Percentiles rank a stretch among this genome's conserved stretches.
Evolutionary conservation across 306 rosid genomes (phyloP).

Genomic region (Rosa persica): DNA sequence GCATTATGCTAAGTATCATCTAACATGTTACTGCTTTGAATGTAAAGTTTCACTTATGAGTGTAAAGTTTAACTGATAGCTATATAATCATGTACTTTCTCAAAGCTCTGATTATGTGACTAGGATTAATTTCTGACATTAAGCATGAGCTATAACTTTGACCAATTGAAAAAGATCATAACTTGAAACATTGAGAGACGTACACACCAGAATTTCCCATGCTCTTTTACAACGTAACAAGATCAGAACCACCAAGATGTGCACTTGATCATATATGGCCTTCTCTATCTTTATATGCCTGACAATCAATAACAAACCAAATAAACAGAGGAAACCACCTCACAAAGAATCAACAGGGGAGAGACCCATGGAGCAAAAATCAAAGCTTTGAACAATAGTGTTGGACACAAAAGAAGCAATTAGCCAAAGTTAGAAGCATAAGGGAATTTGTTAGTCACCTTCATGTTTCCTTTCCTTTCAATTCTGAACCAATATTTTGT

Average conservation of each 20-base stretch:
- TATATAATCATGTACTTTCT: too few species aligned
- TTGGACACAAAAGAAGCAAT: background rate
- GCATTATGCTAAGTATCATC: too few species aligned
- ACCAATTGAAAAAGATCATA: too few species aligned
- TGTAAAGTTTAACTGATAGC: too few species aligned
- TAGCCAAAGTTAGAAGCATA: constrained; percentile 22
- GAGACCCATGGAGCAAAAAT: background rate
- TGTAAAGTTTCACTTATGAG: too few species aligned
- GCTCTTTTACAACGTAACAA: too few species aligned
- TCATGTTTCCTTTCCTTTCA: constrained; percentile 5
- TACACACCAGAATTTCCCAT: too few species aligned
- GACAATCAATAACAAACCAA: constrained; percentile 11
- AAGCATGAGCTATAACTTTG: too few species aligned
- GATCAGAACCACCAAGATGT: constrained; percentile 13
- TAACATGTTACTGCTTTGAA: too few species aligned
- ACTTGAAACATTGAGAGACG: too few species aligned
- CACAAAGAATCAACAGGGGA: background rate
- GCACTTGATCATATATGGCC: constrained; percentile 14
- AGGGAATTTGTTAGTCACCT: constrained; percentile 12
- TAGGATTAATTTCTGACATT: too few species aligned
- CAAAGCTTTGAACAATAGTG: background rate
- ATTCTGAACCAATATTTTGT: constrained; percentile 35
- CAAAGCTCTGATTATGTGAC: too few species aligned
- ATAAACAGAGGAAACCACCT: background rate
- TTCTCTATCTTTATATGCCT: background rate